Evolutionary conservation across 192 early-diverging fungal genomes (phyloP).

Genomic region (Irineochytrium annulatum): DNA sequence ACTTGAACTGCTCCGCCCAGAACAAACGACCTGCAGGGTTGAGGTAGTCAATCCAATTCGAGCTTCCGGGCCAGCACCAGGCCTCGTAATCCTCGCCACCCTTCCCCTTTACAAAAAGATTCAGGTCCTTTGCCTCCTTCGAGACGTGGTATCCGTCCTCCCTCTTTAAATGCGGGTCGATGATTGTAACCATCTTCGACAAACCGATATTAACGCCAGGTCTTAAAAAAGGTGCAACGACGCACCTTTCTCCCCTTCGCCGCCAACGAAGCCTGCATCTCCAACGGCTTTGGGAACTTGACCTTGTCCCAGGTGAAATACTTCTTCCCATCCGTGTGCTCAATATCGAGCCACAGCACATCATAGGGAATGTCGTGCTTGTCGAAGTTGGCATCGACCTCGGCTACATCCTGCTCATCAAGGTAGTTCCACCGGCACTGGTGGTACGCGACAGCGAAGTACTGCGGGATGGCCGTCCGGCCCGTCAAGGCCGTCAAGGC

Average conservation of each 20-base stretch:
- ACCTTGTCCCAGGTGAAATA: constrained; percentile 95
- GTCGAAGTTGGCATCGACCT: constrained; percentile 85
- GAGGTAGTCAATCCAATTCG: constrained; percentile 89
- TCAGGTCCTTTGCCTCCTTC: constrained; percentile 69
- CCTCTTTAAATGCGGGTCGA: constrained; percentile 96
- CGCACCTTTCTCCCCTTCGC: constrained; percentile 67
- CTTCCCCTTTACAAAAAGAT: constrained; percentile 75
- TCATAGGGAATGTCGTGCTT: constrained; percentile 91
- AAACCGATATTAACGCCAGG: neutral
- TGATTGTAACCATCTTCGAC: constrained; percentile 82
- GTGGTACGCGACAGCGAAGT: constrained; percentile 90
- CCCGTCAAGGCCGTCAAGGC: constrained; percentile 80
- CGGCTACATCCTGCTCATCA: constrained; percentile 80
- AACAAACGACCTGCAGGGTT: constrained; percentile 72
- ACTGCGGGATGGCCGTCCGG: constrained; percentile 74
- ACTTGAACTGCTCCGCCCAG: constrained; percentile 75
- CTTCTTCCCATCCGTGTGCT: constrained; percentile 96
- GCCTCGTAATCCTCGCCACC: constrained; percentile 79
- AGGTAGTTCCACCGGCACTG: constrained; percentile 99
- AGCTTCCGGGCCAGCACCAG: constrained; percentile 97
- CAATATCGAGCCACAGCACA: constrained; percentile 99
- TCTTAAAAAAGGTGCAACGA: neutral
- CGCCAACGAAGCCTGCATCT: constrained; percentile 76
- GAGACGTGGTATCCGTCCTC: constrained; percentile 72
- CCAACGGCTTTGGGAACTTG: constrained; percentile 84